Base-by-base conservation (phyloP, 345 rosid species). In the Combretum micranthum region DNA sequence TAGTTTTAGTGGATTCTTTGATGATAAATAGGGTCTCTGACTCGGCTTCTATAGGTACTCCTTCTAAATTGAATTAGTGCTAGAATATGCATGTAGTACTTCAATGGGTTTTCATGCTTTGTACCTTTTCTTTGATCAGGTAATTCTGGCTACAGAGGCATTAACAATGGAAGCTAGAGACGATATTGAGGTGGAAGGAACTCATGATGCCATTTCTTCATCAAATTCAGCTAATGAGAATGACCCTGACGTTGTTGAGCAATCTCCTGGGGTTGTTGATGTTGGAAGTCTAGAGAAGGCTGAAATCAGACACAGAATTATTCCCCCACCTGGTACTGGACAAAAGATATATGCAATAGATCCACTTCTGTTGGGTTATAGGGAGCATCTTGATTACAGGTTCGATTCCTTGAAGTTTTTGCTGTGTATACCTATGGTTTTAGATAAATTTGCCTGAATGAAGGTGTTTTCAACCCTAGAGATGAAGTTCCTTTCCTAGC, bases 371-470 rank as follows among this genome's bases (percentile, higher is more conserved):
- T 54, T 62, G 23, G 78, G 75, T 70, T 57, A 76, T 52, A 74
- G 81, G 52, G 65, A 64, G 32, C 99, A 93, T 76, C 85, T 93
- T 64, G 96, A 93, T 74, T 89, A 83, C 66, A 73, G 99, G 99
- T 89, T 60, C 68, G 75, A 53, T 62, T 3, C 62, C 53, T 50
- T 47, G 17, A 15, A 12, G 37, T 44, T 54, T 22, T 54, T 32
- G 44, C 57, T 39, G 20, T 37, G 5, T 32, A 32, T 7, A 32
- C 9, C 39, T 11, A 1, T 5, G 39, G 39, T 32, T 32, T 32
- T 32, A 32, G 39, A 32, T 32, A 32, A 7, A 32, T 32, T 32
- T 32, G 39, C 39, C 39, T 32, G 39, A 32, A 32, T 32, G 39
- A 32, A 32, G 39, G 6, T 32, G 39, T 11, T 32, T 32, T 5